Base-by-base conservation (phyloP, 345 rosid genomes). In the Ceriops decandra region DNA sequence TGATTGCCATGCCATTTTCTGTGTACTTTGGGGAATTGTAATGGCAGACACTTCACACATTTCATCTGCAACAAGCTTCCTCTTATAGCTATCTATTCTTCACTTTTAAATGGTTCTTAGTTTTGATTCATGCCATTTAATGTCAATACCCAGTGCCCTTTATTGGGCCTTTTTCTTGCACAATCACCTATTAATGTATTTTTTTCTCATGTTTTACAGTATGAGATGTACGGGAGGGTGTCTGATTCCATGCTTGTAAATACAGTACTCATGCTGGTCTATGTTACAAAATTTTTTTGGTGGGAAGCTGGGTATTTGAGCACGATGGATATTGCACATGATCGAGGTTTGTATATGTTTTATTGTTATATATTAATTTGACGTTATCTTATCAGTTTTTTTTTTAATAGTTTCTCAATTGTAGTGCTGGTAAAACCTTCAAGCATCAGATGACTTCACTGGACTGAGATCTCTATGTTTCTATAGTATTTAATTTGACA, bases 231-330 rank as follows among this genome's bases (percentile, higher is more conserved):
- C 28, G 99, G 92, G 42, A 86, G 71, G 74, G 88, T 95, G 53
- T 76, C 96, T 17, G 99, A 95, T 78, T 92, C 99, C 65, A 90
- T 95, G 90, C 82, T 92, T 68, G 99, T 95, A 67, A 95, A 87
- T 82, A 95, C 99, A 57, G 75, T 85, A 77, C 73, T 95, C 83
- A 92, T 88, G 97, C 79, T 92, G 77, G 86, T 88, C 68, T 95
- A 92, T 72, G 90, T 92, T 70, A 85, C 98, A 62, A 95, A 95
- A 67, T 95, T 95, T 77, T 95, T 90, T 79, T 92, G 96, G 98
- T 95, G 99, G 99, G 99, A 95, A 85, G 96, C 93, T 75, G 99
- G 99, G 62, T 95, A 92, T 69, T 92, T 93, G 98, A 92, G 76
- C 85, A 88, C 97, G 64, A 95, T 95, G 99, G 99, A 95, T 68